These are phyloP conservation scores for Trametes meyenii DNA, from an alignment of 768 basidiomycete species.

Conservation along the genomic window DNA sequence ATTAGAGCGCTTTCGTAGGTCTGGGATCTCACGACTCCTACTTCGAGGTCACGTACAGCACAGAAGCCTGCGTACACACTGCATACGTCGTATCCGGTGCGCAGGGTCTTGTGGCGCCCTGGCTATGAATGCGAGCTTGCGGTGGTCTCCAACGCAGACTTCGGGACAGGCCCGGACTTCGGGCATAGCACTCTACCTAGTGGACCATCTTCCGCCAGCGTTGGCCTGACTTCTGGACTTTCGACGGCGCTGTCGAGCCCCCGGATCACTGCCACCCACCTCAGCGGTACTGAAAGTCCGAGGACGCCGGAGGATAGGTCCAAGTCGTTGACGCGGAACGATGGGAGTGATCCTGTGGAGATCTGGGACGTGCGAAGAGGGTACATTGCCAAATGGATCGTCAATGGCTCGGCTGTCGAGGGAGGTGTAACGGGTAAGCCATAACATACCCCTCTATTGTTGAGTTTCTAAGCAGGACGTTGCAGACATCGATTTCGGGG, in stretches of 20 bases:
- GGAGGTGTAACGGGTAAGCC: slow-evolving; percentile 73
- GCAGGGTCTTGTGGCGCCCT: slow-evolving; percentile 77
- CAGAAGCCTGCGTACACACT: slow-evolving; percentile 70
- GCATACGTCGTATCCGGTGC: slow-evolving; percentile 74
- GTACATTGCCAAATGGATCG: slow-evolving; percentile 83
- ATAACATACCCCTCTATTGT: neutral
- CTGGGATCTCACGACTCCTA: slow-evolving; percentile 66
- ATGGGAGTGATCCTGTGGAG: slow-evolving; percentile 62
- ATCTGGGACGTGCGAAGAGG: slow-evolving; percentile 86
- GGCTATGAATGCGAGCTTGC: slow-evolving; percentile 76
- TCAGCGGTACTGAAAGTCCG: slow-evolving; percentile 12
- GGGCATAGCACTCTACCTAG: slow-evolving; percentile 4
- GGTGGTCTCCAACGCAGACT: slow-evolving; percentile 66
- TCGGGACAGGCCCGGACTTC: slow-evolving; percentile 40
- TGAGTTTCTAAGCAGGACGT: neutral
- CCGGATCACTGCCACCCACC: slow-evolving; percentile 22
- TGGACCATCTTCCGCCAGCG: slow-evolving; percentile 9
- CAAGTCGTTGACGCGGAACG: slow-evolving; percentile 14
- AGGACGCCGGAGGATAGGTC: slow-evolving; percentile 15
- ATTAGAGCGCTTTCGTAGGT: slow-evolving; percentile 42
- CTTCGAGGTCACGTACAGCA: slow-evolving; percentile 50
- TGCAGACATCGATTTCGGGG: slow-evolving; percentile 68
- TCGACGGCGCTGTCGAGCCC: slow-evolving; percentile 27
- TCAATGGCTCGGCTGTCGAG: slow-evolving; percentile 64
- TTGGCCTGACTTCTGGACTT: slow-evolving; percentile 7